A percentile compares a stretch with the other conserved stretches of the same genome.
phyloP scores from a whole-genome alignment of 768 basidiomycete species.

The Mycena rebaudengoi region DNA sequence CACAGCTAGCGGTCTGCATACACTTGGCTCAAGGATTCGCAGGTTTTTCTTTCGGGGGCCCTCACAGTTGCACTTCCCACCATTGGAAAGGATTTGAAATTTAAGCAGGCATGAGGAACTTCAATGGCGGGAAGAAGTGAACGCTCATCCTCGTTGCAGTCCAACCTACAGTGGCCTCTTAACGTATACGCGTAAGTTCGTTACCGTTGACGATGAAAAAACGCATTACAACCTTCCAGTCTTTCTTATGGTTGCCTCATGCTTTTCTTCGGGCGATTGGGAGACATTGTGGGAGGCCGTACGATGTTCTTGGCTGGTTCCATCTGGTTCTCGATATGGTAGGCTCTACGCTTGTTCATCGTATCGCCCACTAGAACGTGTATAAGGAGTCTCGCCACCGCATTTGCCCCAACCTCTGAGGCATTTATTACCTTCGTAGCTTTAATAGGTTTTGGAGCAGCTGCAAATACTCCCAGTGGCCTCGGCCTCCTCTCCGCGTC shows the following conservation, averaged over 20 bases:
- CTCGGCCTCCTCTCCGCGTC: constrained; percentile 34
- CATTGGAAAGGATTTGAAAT: constrained; percentile 34
- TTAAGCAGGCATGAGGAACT: no score
- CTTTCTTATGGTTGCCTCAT: constrained; percentile 34
- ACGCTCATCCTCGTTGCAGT: no score
- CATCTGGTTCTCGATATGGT: constrained; percentile 42
- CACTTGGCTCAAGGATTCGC: no score
- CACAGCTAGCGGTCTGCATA: no score
- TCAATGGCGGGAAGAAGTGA: no score
- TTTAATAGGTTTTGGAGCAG: constrained; percentile 41
- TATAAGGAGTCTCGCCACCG: constrained; percentile 38
- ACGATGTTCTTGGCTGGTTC: constrained; percentile 41
- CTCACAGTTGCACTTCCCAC: constrained; percentile 37
- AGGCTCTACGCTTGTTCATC: background rate
- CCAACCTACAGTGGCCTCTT: constrained; percentile 35
- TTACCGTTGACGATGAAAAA: no score
- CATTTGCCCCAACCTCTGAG: constrained; percentile 36
- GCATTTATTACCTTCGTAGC: constrained; percentile 42
- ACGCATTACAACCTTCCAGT: background rate
- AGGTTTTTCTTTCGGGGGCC: constrained; percentile 36
- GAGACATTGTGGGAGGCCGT: constrained; percentile 34
- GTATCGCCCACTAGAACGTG: background rate
- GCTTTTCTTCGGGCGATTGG: constrained; percentile 34
- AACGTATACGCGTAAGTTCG: constrained; percentile 34
- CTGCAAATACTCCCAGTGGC: constrained; percentile 44